These are phyloP conservation scores for Diaporthe capsici DNA, from an alignment of 2,329 filamentous ascomycete genomes.

Conservation along the genomic window DNA sequence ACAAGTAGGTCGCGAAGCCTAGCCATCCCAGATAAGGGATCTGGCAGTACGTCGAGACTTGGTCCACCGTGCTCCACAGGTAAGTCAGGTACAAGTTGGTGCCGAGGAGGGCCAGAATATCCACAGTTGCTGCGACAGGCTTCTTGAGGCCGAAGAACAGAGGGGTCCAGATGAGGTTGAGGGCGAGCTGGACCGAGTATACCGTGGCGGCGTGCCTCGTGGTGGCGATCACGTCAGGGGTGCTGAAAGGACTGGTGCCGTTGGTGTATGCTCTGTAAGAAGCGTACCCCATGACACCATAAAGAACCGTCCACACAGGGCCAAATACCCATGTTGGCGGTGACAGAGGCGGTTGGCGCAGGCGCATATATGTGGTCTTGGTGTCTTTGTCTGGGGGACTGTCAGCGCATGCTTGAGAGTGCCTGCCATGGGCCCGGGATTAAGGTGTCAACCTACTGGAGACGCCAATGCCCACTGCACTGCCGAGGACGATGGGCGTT, in stretches of 20 bases:
- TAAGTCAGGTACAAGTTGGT: constrained; percentile 81
- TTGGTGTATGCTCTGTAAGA: constrained; percentile 81
- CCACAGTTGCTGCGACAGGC: constrained; percentile 80
- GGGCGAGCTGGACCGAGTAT: constrained; percentile 86
- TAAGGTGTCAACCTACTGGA: constrained; percentile 65
- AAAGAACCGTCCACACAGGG: constrained; percentile 76
- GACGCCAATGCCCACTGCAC: constrained; percentile 77
- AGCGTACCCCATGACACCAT: constrained; percentile 88
- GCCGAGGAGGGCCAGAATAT: constrained; percentile 81
- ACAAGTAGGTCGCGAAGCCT: constrained; percentile 88
- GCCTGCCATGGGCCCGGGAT: constrained; percentile 8
- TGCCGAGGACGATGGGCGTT: constrained; percentile 80
- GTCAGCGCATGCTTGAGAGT: neutral
- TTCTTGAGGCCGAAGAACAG: constrained; percentile 87
- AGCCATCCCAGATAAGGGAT: constrained; percentile 91
- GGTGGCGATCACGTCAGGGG: constrained; percentile 66
- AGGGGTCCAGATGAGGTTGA: constrained; percentile 93
- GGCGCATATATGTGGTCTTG: constrained; percentile 72
- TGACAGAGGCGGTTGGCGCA: constrained; percentile 78
- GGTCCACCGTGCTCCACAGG: constrained; percentile 82
- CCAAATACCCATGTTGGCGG: constrained; percentile 75
- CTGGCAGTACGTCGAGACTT: constrained; percentile 80
- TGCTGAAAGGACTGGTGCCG: constrained; percentile 70
- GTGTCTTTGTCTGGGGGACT: constrained; percentile 54
- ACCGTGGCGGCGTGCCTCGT: constrained; percentile 81